Conservation (phyloP, 1,284 basidiomycete species). For the Ceratobasidium sp. region DNA sequence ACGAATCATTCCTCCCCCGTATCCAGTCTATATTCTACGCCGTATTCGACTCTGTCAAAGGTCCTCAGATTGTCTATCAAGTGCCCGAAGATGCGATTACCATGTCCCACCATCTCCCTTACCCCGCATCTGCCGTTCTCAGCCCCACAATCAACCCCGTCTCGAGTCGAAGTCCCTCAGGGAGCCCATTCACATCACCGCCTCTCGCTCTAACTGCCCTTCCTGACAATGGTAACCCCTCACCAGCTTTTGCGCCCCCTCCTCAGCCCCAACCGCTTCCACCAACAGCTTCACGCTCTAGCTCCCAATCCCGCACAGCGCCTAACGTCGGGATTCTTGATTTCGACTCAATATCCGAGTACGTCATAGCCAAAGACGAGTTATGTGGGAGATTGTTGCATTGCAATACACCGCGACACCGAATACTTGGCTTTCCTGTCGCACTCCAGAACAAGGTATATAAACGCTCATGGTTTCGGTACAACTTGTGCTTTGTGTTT, state of each 20-base stretch:
- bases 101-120: constrained; percentile 50
- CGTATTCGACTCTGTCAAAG: constrained; percentile 82
- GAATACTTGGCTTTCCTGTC: constrained; percentile 90
- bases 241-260: constrained; percentile 59
- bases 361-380: constrained; percentile 89
- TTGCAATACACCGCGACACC: constrained; percentile 75
- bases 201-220: constrained; percentile 19
- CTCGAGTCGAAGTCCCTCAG: constrained; percentile 45
- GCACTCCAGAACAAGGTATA: constrained; percentile 74
- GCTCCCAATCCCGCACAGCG: constrained; percentile 60
- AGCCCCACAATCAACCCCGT: constrained; percentile 49
- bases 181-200: constrained; percentile 32
- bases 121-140: constrained; percentile 61
- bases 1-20: constrained; percentile 56
- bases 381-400: constrained; percentile 91
- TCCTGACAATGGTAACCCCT: constrained; percentile 50
- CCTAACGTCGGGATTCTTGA: constrained; percentile 68
- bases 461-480: constrained; percentile 88
- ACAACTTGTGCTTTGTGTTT: constrained; percentile 97
- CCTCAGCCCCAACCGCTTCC: constrained; percentile 55
- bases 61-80: constrained; percentile 88
- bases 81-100: constrained; percentile 88
- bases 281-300: constrained; percentile 33
- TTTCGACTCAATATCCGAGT: constrained; percentile 91
- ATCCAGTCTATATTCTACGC: constrained; percentile 90